Evolutionary conservation across 179 eudicot species (phyloP).

Genomic region (Gypsophila paniculata): DNA sequence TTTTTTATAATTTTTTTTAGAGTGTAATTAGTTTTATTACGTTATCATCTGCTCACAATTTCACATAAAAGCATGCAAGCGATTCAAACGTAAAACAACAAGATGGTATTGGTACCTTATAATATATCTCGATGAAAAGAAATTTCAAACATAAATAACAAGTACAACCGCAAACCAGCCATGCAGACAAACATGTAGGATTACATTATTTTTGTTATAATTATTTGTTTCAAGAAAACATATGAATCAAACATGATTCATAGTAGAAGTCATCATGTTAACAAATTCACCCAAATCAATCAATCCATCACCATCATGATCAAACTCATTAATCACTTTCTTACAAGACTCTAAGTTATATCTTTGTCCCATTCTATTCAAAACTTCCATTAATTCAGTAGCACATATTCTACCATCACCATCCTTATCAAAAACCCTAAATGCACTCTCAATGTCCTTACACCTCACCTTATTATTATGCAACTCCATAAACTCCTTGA

Average conservation of each 20-base stretch:
- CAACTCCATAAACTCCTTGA: slow-evolving; percentile 64
- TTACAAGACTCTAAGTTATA: slow-evolving; percentile 56
- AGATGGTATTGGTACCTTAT: no score
- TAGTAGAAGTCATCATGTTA: slow-evolving; percentile 67
- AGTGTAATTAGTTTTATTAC: not conserved
- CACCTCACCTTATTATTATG: slow-evolving; percentile 53
- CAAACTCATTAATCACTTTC: slow-evolving; percentile 72
- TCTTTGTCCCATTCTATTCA: slow-evolving; percentile 58
- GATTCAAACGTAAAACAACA: no score
- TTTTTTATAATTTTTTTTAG: no score
- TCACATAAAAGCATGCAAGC: no score
- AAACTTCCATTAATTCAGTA: slow-evolving; percentile 52
- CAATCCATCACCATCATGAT: slow-evolving; percentile 71
- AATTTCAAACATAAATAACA: no score
- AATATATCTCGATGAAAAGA: no score
- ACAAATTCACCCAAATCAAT: slow-evolving; percentile 66
- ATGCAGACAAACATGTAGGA: no score
- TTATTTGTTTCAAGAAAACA: no score
- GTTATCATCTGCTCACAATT: no score
- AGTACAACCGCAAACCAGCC: no score
- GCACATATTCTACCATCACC: slow-evolving; percentile 68
- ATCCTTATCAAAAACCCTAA: slow-evolving; percentile 24
- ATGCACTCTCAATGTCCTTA: slow-evolving; percentile 54
- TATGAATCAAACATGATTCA: slow-evolving; percentile 19
- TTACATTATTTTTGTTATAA: not conserved